Conservation (phyloP, 495 filamentous ascomycete species). For the Pyrenopolyporus hunteri region DNA sequence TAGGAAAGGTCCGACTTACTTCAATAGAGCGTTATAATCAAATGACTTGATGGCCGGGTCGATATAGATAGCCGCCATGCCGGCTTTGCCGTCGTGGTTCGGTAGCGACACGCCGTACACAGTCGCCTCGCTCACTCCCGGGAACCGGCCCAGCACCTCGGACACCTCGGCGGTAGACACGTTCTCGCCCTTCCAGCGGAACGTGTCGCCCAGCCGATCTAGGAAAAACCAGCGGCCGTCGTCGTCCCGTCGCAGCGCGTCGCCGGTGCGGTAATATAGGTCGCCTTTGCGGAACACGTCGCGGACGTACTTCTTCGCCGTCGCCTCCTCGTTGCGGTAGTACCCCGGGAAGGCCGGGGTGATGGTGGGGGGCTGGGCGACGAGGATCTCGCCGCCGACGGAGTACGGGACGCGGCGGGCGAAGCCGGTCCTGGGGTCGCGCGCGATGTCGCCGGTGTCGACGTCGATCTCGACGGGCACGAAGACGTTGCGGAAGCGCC, state of each 20-base stretch:
- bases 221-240: conserved; percentile 83
- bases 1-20: conserved; percentile 40
- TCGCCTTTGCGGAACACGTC: conserved; percentile 79
- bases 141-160: conserved; percentile 68
- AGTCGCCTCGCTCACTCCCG: conserved; percentile 74
- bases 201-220: conserved; percentile 79
- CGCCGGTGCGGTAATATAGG: conserved; percentile 75
- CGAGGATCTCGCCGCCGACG: conserved; percentile 76
- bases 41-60: conserved; percentile 53
- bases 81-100: conserved; percentile 73
- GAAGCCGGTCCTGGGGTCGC: conserved; percentile 71
- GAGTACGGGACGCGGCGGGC: conserved; percentile 67
- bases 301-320: conserved; percentile 69
- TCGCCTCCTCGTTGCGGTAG: conserved; percentile 68
- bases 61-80: conserved; percentile 66
- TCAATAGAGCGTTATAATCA: conserved; percentile 60
- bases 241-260: conserved; percentile 66
- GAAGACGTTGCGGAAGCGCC: conserved; percentile 55
- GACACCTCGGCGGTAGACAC: conserved; percentile 80
- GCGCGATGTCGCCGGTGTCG: conserved; percentile 66
- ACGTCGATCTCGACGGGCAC: conserved; percentile 73
- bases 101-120: conserved; percentile 79
- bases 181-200: conserved; percentile 85
- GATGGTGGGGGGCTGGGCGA: conserved; percentile 59
- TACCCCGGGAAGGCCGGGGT: conserved; percentile 69